These are phyloP conservation scores for Limtongia smithiae DNA, from an alignment of 805 yeast species.

Conservation along the genomic window DNA sequence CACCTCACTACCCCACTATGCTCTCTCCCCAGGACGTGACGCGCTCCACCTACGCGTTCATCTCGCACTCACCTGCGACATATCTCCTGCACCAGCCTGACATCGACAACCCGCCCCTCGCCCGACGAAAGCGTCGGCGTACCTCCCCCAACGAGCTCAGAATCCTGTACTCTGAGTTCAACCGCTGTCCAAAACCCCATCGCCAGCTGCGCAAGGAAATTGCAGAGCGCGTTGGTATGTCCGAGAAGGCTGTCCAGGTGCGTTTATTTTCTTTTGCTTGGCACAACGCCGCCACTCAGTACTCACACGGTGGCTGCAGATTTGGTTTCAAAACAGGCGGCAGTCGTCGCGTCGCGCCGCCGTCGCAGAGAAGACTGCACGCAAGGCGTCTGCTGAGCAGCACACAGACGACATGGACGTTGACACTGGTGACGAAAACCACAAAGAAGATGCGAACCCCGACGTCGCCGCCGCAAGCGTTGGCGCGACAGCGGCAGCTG, in stretches of 20 bases:
- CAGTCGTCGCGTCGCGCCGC: slow-evolving; percentile 54
- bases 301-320: slow-evolving; percentile 33
- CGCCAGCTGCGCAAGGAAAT: slow-evolving; percentile 70
- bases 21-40: slow-evolving; percentile 6
- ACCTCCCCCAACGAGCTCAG: slow-evolving; percentile 84
- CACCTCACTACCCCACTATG: slow-evolving; percentile 2
- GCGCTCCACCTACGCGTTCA: slow-evolving; percentile 57
- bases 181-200: slow-evolving; percentile 74
- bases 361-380: slow-evolving; percentile 6
- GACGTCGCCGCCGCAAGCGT: too few species aligned
- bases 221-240: slow-evolving; percentile 80
- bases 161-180: slow-evolving; percentile 76
- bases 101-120: slow-evolving; percentile 87
- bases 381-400: slow-evolving; percentile 19
- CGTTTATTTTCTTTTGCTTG: background rate
- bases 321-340: slow-evolving; percentile 96
- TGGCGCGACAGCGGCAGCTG: background rate
- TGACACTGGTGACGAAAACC: too few species aligned
- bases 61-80: slow-evolving; percentile 87
- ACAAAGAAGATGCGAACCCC: too few species aligned
- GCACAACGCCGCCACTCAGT: background rate
- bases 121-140: slow-evolving; percentile 91
- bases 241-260: slow-evolving; percentile 90
- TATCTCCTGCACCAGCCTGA: slow-evolving; percentile 77
- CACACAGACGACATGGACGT: too few species aligned